Base-by-base conservation (phyloP, 768 basidiomycete species). In the Collybia mongolica region DNA sequence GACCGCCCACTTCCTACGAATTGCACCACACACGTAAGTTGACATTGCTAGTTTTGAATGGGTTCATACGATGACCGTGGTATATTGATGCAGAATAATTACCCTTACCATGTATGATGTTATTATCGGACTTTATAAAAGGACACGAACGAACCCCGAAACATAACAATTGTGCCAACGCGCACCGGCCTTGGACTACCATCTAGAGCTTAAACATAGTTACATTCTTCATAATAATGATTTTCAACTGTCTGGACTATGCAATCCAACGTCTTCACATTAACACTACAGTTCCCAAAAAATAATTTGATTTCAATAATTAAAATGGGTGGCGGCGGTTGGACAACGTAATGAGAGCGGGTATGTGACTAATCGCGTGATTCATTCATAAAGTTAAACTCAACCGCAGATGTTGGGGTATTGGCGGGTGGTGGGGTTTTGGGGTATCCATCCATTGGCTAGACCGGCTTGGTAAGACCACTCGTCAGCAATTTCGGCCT, bases 391-490 rank as follows among this genome's bases (percentile, higher is more conserved):
- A 36, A 48, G 47, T 20, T 20, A 37, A 43, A 19, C 22, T 62
- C 64, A 79, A 26, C 68, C 70, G 56, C 88, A 95, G 48, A 87
- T 86, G 55, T 71, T 76, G 14, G 84, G 86, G 66, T 81, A 90
- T 59, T 70, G 58, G 37, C 60, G 65, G 23, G 64, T 56, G 7
- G 76, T 77, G 5, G 79, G 77, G 51, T 77, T 65, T 54, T 74
- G 64, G 7, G 93, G 93, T 62, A 96, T 94, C 90, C 90, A 94
- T 18, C 93, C 93, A 53, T 84, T 77, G 11, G 72, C 65, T 28
- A 95, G 72, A 36, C 92, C 92, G 39, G 87, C 84, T 55, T 88
- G 80, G 72, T 96, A 96, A 0, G 87, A 78, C 94, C 94, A 97
- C 51, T 96, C 94, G 54, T 91, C 88, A 2, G 90, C 86, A 53